Evolutionary conservation across 2,329 filamentous ascomycete species (phyloP).

Genomic region (Trichoderma sp.): DNA sequence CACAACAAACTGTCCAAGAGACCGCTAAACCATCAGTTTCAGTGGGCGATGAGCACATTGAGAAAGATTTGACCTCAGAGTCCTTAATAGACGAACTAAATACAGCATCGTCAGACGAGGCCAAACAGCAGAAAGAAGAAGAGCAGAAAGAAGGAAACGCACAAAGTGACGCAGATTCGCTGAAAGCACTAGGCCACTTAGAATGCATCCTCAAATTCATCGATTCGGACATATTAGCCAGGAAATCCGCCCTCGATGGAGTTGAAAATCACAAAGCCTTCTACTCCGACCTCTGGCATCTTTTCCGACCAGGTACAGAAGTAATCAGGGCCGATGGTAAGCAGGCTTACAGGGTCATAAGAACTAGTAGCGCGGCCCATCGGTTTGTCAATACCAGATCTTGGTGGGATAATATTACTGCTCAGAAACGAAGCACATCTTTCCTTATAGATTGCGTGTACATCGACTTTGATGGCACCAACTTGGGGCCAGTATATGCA

Average conservation of each 20-base stretch:
- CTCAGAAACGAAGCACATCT: not conserved
- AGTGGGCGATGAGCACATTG: not conserved
- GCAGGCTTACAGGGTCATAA: constrained; percentile 29
- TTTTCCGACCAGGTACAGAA: constrained; percentile 29
- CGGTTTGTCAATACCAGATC: not conserved
- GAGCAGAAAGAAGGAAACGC: not conserved
- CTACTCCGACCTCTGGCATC: constrained; percentile 29
- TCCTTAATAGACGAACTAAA: not conserved
- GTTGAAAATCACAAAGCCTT: not conserved
- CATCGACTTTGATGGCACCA: constrained; percentile 33
- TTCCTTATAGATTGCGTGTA: constrained; percentile 24
- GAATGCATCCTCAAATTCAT: constrained; percentile 9
- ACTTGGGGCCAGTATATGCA: constrained; percentile 28
- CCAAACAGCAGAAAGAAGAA: not conserved
- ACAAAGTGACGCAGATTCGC: not conserved
- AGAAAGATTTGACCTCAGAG: not conserved
- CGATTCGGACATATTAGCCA: not conserved
- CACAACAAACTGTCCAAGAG: not conserved
- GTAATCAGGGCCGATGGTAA: constrained; percentile 20
- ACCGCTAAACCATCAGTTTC: not conserved
- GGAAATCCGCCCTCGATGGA: not conserved
- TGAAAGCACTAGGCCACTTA: not conserved
- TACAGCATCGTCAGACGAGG: not conserved
- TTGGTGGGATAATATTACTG: not conserved
- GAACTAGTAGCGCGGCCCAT: constrained; percentile 1